Evolutionary conservation across 495 filamentous ascomycete genomes (phyloP).

Genomic region (Aspergillus bertholletiae): DNA sequence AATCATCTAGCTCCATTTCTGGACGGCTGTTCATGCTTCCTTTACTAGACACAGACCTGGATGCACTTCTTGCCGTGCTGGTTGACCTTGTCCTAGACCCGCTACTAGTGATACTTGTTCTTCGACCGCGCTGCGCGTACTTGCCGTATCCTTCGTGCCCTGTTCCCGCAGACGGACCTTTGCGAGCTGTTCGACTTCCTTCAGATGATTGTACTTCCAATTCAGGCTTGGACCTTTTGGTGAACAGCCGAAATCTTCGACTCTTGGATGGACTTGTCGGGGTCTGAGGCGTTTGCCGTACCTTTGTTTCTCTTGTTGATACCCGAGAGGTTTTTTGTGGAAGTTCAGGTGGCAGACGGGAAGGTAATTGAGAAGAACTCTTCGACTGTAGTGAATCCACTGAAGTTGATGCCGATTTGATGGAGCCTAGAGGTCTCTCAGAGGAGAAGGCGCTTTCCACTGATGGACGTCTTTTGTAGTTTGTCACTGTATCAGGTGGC

Average conservation of each 20-base stretch:
- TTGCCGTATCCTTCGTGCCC: conserved; percentile 94
- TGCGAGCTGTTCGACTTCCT: conserved; percentile 57
- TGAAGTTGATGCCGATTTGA: conserved; percentile 30
- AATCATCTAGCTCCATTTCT: conserved; percentile 60
- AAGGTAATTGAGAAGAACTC: conserved; percentile 32
- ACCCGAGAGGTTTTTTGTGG: conserved; percentile 28
- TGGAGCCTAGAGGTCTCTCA: conserved; percentile 12
- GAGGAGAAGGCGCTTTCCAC: conserved; percentile 23
- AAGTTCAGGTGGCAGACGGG: conserved; percentile 36
- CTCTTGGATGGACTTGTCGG: conserved; percentile 25
- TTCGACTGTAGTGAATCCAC: conserved; percentile 37
- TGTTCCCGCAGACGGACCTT: conserved; percentile 88
- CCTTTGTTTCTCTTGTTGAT: conserved; percentile 22
- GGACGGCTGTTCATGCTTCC: conserved; percentile 49
- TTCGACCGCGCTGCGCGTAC: conserved; percentile 53
- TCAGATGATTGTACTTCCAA: conserved; percentile 47
- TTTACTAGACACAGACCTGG: conserved; percentile 48
- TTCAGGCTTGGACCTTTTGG: conserved; percentile 66
- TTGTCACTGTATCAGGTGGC: conserved; percentile 35
- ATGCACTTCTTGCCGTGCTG: conserved; percentile 49
- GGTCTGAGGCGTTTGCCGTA: conserved; percentile 13
- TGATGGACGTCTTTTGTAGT: conserved; percentile 43
- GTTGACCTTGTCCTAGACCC: conserved; percentile 50
- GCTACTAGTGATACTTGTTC: conserved; percentile 45
- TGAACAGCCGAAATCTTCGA: conserved; percentile 74